Evolutionary conservation across 768 basidiomycete genomes (phyloP).

Genomic region (Epithele typhae): DNA sequence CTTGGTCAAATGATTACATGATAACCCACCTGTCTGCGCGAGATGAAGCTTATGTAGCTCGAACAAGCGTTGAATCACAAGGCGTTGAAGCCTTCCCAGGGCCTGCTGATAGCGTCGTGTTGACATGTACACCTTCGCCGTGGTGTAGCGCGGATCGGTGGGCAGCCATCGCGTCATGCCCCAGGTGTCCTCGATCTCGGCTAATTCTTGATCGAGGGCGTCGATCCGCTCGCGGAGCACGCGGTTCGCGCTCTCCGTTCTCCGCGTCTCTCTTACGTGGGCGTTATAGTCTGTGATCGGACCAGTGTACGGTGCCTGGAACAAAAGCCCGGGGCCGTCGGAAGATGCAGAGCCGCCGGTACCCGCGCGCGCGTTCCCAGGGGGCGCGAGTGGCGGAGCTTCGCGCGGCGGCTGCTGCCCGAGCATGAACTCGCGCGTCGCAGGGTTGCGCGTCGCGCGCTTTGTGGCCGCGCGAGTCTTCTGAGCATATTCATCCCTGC

Average conservation of each 20-base stretch:
- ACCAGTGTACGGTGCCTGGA: constrained; percentile 10
- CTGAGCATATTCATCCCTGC: too few species aligned
- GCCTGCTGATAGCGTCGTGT: constrained; percentile 23
- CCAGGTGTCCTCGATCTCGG: constrained; percentile 19
- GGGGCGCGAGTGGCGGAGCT: too few species aligned
- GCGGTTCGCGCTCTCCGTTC: too few species aligned
- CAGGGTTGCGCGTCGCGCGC: too few species aligned
- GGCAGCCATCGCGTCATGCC: constrained; percentile 24
- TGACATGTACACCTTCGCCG: constrained; percentile 12
- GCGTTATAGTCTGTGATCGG: constrained; percentile 20
- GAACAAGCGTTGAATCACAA: constrained; percentile 33
- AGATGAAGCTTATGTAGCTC: constrained; percentile 36
- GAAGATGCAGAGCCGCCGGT: too few species aligned
- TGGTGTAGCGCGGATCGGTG: constrained; percentile 18
- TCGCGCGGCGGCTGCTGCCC: too few species aligned
- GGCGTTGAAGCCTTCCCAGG: constrained; percentile 29
- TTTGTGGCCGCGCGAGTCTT: too few species aligned
- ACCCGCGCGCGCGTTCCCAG: too few species aligned
- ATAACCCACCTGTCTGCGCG: constrained; percentile 28
- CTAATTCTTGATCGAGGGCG: constrained; percentile 16
- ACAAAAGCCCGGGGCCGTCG: neutral
- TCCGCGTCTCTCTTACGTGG: too few species aligned
- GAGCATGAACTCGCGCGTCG: too few species aligned
- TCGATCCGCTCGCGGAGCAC: constrained; percentile 14
- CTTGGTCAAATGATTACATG: neutral